Evolutionary conservation across 768 basidiomycete species (phyloP).

Genomic region (Lyophyllum atratum): DNA sequence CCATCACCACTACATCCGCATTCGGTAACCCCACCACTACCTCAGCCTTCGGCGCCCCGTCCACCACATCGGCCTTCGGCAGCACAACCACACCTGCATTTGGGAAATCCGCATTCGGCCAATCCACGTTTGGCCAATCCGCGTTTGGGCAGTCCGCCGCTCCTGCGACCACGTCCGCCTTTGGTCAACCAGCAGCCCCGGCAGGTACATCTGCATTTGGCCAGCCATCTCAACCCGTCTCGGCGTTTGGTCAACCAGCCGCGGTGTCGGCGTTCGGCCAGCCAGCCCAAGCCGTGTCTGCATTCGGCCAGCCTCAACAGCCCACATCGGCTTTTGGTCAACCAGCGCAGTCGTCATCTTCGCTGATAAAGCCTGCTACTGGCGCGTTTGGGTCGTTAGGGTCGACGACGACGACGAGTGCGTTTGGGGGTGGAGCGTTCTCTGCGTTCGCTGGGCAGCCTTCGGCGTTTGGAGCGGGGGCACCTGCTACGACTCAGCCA

Average conservation of each 20-base stretch:
- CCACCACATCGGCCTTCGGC: constrained; percentile 27
- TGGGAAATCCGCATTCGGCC: constrained; percentile 38
- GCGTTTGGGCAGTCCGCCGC: constrained; percentile 15
- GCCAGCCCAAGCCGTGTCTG: constrained; percentile 31
- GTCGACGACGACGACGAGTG: constrained; percentile 29
- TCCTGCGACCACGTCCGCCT: constrained; percentile 23
- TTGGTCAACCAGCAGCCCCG: constrained; percentile 26
- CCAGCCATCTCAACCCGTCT: constrained; percentile 5
- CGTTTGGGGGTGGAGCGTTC: constrained; percentile 42
- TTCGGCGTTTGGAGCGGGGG: constrained; percentile 40
- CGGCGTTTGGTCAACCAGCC: constrained; percentile 20
- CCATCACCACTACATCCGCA: constrained; percentile 29
- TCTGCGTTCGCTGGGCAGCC: constrained; percentile 53
- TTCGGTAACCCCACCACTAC: constrained; percentile 27
- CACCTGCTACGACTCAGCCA: constrained; percentile 26
- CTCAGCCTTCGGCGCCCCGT: constrained; percentile 25
- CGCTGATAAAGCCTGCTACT: constrained; percentile 49
- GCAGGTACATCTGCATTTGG: constrained; percentile 29
- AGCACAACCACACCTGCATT: constrained; percentile 27
- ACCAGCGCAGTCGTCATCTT: constrained; percentile 23
- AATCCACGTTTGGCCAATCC: constrained; percentile 34
- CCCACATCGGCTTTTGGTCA: constrained; percentile 40
- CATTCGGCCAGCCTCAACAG: constrained; percentile 36
- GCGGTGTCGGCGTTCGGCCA: constrained; percentile 42
- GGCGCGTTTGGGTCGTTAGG: constrained; percentile 51